A percentile compares a stretch with the other conserved stretches of the same genome.
phyloP scores from a whole-genome alignment of 495 filamentous ascomycete species.

The Penicillium samsonianum region DNA sequence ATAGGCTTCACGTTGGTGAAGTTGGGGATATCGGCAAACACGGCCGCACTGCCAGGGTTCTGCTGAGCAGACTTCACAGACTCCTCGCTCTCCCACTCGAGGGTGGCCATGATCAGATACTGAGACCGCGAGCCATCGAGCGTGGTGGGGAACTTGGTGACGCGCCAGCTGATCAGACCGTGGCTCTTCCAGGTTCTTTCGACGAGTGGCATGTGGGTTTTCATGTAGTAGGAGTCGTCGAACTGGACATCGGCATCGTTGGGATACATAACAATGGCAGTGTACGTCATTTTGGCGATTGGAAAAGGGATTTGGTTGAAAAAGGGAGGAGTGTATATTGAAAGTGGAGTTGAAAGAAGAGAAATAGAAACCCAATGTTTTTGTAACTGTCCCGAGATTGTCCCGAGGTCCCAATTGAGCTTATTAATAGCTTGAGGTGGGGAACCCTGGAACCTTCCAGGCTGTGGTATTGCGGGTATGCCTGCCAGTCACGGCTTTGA shows the following conservation, averaged over 20 bases:
- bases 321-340: not conserved
- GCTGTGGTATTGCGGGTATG: too few relatives aligned
- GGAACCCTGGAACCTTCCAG: too few relatives aligned
- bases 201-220: slow-evolving; percentile 32
- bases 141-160: slow-evolving; percentile 22
- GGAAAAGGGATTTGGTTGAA: not conserved
- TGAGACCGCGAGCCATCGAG: slow-evolving; percentile 21
- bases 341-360: not conserved
- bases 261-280: slow-evolving; percentile 27
- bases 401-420: too few relatives aligned
- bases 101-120: slow-evolving; percentile 24
- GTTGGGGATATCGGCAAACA: slow-evolving; percentile 33
- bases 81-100: slow-evolving; percentile 30
- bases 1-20: slow-evolving; percentile 32
- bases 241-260: slow-evolving; percentile 26
- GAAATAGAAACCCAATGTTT: not conserved
- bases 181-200: slow-evolving; percentile 23
- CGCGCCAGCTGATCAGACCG: slow-evolving; percentile 23
- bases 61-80: slow-evolving; percentile 14
- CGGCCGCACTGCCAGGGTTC: slow-evolving; percentile 7
- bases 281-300: slow-evolving; percentile 23
- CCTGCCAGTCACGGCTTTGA: too few relatives aligned
- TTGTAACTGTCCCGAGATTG: too few relatives aligned
- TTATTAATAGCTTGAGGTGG: too few relatives aligned
- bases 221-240: slow-evolving; percentile 31